Evolutionary conservation across 129 eudicot genomes (phyloP), one percentile per base, ranked within the genome.

Genomic region (Scalesia atractyloides): DNA sequence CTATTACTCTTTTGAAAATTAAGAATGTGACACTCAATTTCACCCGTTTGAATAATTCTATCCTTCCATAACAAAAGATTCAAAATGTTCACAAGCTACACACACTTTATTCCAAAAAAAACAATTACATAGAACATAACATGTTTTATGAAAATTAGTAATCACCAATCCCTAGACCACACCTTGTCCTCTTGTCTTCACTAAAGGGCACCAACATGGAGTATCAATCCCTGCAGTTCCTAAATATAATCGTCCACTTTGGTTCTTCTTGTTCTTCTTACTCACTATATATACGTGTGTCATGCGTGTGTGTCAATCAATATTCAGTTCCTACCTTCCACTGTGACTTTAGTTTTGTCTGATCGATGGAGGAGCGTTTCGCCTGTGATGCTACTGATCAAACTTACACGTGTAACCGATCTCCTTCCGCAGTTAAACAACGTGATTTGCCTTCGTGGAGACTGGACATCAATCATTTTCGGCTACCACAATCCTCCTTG

Each of bases 381-480:
- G 20, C n/a, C 9, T 39, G 24, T 48, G 81, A 47, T 49, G 47
- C 43, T 47, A 15, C 62, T 26, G 57, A 51, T 49, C 52, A 18
- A 0, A 72, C 58, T 9, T 50, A 6, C 53, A 14, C 57, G 0
- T 16, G 30, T 49, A n/a, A n/a, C 16, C 6, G n/a, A 0, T 74
- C 72, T 64, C 44, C 13, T 15, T 47, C 64, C 8, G 7, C 30
- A 5, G 80, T 48, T 58, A 70, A 76, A 57, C 62, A 50, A 39
- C 26, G 6, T 19, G 72, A 63, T 41, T 41, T 26, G 22, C 20
- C 56, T 12, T 52, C 77, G 15, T 78, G 82, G 82, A 78, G 66
- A 24, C 82, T 78, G 2, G 82, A 78, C 14, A 71, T 78, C 30
- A 78, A 65, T 62, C 37, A 9, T 4, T 78, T 78, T 20, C 77